phyloP scores from a whole-genome alignment of 2,329 filamentous ascomycete genomes.

The Leptographium wingfieldii region DNA sequence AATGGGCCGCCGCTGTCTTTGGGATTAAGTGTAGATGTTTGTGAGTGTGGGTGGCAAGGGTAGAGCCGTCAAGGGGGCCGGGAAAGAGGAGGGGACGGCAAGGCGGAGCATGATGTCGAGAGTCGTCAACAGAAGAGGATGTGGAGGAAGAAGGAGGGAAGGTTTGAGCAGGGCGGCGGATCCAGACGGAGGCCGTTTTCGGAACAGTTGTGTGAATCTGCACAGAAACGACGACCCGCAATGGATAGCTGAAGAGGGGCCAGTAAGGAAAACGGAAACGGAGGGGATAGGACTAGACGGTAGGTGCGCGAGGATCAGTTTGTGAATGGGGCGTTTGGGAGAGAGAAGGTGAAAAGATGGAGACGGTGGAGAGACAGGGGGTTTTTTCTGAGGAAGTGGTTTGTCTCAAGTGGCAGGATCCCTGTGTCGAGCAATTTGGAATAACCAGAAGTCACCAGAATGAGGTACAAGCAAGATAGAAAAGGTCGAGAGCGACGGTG shows the following conservation, averaged over 20 bases:
- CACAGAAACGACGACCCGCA: neutral
- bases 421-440: too few species aligned
- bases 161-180: constrained; percentile 13
- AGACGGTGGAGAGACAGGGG: neutral
- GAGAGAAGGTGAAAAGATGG: neutral
- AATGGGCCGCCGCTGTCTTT: neutral
- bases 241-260: neutral
- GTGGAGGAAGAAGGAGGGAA: neutral
- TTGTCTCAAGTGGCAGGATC: neutral
- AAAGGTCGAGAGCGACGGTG: too few species aligned
- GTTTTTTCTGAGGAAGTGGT: neutral
- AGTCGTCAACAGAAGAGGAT: neutral
- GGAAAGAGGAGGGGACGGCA: too few species aligned
- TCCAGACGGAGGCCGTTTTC: constrained; percentile 17
- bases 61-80: too few species aligned
- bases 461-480: too few species aligned
- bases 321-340: neutral
- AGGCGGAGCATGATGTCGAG: too few species aligned
- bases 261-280: neutral
- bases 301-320: too few species aligned
- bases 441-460: too few species aligned
- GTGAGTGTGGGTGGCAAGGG: neutral
- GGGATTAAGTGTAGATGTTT: too few species aligned
- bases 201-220: constrained; percentile 11
- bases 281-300: neutral